phyloP scores from a whole-genome alignment of 257 asterid genomes.

The Przewalskia tangutica region DNA sequence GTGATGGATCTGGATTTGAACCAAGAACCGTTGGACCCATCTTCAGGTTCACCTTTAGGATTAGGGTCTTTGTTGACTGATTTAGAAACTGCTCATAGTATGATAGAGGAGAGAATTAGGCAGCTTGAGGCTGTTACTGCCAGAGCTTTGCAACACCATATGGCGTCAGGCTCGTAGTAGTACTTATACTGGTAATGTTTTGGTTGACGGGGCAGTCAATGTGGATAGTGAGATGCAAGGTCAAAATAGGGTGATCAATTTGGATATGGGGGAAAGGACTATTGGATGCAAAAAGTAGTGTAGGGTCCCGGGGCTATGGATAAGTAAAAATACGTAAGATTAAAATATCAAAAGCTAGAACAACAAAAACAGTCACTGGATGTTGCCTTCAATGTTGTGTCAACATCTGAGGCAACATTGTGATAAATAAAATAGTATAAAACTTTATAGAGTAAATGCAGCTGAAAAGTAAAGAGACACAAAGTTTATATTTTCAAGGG shows the following conservation, averaged over 20 bases:
- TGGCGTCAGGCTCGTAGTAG: conserved; percentile 39
- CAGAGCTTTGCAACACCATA: conserved; percentile 62
- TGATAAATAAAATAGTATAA: too few relatives aligned
- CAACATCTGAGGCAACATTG: too few relatives aligned
- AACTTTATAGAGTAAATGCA: too few relatives aligned
- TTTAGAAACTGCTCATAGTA: conserved; percentile 44
- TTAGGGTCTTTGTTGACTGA: conserved; percentile 45
- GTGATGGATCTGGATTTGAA: conserved; percentile 70
- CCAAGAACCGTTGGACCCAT: conserved; percentile 47
- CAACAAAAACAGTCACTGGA: too few relatives aligned
- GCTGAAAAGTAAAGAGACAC: too few relatives aligned
- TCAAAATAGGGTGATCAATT: conserved; percentile 15
- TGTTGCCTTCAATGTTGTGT: too few relatives aligned
- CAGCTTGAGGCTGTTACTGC: conserved; percentile 75
- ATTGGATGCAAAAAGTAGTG: conserved; percentile 55
- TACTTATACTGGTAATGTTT: conserved; percentile 15
- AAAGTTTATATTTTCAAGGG: too few relatives aligned
- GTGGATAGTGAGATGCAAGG: conserved; percentile 17
- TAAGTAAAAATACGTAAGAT: too few relatives aligned
- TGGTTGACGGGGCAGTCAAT: conserved; percentile 18
- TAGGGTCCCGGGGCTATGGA: too few relatives aligned
- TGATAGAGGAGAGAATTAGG: conserved; percentile 68
- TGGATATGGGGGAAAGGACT: conserved; percentile 18
- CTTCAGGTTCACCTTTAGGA: conserved; percentile 32
- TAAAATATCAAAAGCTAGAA: too few relatives aligned